Evolutionary conservation across 257 asterid genomes (phyloP).

Genomic region (Capsicum pubescens): DNA sequence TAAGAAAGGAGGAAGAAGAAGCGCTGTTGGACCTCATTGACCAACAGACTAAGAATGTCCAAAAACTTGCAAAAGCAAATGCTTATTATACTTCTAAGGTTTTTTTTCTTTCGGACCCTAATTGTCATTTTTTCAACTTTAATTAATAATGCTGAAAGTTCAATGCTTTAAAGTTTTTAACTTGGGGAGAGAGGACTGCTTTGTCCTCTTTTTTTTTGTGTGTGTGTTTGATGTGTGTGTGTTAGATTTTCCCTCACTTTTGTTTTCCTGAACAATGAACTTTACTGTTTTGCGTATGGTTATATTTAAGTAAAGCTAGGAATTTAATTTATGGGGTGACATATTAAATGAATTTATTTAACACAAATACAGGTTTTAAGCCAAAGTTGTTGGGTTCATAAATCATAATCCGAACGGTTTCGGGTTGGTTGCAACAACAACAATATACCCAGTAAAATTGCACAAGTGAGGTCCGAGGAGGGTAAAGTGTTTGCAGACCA

Average conservation of each 20-base stretch:
- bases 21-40: slow-evolving; percentile 26
- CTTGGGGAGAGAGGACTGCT: background rate
- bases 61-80: slow-evolving; percentile 16
- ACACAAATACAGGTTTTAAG: background rate
- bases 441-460: too few species aligned
- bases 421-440: too few species aligned
- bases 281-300: background rate
- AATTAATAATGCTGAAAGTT: background rate
- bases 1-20: slow-evolving; percentile 37
- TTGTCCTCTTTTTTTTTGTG: background rate
- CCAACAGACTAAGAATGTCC: slow-evolving; percentile 34
- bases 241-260: background rate
- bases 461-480: too few species aligned
- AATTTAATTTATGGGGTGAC: slow-evolving; percentile 10
- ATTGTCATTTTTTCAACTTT: background rate
- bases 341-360: background rate
- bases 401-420: background rate
- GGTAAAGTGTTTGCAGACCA: too few species aligned
- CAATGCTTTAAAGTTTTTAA: background rate
- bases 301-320: background rate
- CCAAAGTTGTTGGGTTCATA: background rate
- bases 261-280: background rate
- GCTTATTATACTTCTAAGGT: slow-evolving; percentile 33
- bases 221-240: too few species aligned
- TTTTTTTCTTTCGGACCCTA: background rate